Conservation (phyloP, 1,284 basidiomycete genomes). For the Exobasidium cylindrosporum region DNA sequence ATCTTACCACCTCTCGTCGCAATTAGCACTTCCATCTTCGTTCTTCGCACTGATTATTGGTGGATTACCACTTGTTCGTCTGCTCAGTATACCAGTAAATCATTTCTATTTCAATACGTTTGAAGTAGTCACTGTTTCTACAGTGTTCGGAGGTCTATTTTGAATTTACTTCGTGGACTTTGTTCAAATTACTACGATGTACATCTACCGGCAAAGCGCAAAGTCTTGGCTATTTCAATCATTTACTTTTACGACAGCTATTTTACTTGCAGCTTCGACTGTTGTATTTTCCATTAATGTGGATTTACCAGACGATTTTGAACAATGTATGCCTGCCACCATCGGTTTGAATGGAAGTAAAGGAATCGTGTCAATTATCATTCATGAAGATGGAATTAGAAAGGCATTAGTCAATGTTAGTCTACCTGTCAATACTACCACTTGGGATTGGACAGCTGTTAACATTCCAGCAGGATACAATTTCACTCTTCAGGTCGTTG, state of each 20-base stretch:
- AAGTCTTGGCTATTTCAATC: not conserved
- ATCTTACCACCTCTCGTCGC: too few species aligned
- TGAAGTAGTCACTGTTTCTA: too few species aligned
- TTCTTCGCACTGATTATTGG: too few species aligned
- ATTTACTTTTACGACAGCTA: not conserved
- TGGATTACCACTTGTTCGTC: too few species aligned
- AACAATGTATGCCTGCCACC: not conserved
- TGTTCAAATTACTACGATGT: not conserved
- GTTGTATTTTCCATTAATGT: not conserved
- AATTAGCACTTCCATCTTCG: too few species aligned
- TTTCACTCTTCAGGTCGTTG: not conserved
- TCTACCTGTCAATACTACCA: not conserved
- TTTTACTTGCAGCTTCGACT: not conserved
- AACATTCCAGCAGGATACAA: constrained; percentile 1
- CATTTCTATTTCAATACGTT: too few species aligned
- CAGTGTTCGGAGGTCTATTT: too few species aligned
- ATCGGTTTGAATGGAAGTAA: not conserved
- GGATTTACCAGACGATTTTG: not conserved
- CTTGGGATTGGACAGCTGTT: constrained; percentile 7
- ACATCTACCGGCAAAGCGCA: not conserved
- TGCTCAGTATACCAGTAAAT: too few species aligned
- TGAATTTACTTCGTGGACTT: too few species aligned
- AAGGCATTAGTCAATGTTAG: not conserved
- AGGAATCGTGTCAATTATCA: constrained; percentile 1
- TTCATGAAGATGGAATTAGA: not conserved